Percentiles rank a stretch among this genome's conserved stretches.
These are phyloP conservation scores for Pleurotus platypus DNA, from an alignment of 768 basidiomycete genomes.

Conservation along the genomic window DNA sequence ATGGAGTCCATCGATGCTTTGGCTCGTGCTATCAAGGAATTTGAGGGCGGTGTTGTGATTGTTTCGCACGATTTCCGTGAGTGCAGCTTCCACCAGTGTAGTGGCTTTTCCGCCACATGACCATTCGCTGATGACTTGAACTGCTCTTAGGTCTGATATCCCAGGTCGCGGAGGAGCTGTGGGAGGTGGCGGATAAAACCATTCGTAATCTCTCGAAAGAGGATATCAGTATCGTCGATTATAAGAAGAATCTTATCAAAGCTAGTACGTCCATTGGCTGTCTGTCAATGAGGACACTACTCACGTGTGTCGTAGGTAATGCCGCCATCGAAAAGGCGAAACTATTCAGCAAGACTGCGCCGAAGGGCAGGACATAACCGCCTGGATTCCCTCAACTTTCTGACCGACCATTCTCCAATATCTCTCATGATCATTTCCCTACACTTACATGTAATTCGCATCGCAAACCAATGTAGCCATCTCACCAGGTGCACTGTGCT, in stretches of 20 bases:
- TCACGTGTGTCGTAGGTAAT: slow-evolving; percentile 45
- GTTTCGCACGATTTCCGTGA: slow-evolving; percentile 99
- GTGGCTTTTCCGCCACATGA: not conserved
- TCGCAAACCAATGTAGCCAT: slow-evolving; percentile 2
- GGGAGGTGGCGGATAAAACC: slow-evolving; percentile 96
- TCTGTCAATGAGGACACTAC: too few species aligned
- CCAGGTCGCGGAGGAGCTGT: slow-evolving; percentile 97
- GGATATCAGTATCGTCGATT: slow-evolving; percentile 89
- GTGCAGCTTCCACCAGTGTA: slow-evolving; percentile 23
- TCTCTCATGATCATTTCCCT: not conserved
- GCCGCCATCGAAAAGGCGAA: slow-evolving; percentile 91
- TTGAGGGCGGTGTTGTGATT: slow-evolving; percentile 97
- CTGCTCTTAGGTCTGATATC: slow-evolving; percentile 73
- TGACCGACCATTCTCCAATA: not conserved
- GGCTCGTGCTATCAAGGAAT: slow-evolving; percentile 93
- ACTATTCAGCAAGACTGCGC: slow-evolving; percentile 81
- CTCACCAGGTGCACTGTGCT: not conserved
- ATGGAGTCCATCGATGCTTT: slow-evolving; percentile 98
- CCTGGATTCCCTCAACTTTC: not conserved
- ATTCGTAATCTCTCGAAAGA: slow-evolving; percentile 89
- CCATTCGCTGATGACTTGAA: not conserved
- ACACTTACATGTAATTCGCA: not conserved
- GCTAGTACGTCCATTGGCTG: slow-evolving; percentile 50
- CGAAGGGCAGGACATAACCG: slow-evolving; percentile 62
- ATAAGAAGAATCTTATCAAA: slow-evolving; percentile 84